Evolutionary conservation across 352 stramenopile genomes (phyloP).

Genomic region (Globisporangium iwayamae): DNA sequence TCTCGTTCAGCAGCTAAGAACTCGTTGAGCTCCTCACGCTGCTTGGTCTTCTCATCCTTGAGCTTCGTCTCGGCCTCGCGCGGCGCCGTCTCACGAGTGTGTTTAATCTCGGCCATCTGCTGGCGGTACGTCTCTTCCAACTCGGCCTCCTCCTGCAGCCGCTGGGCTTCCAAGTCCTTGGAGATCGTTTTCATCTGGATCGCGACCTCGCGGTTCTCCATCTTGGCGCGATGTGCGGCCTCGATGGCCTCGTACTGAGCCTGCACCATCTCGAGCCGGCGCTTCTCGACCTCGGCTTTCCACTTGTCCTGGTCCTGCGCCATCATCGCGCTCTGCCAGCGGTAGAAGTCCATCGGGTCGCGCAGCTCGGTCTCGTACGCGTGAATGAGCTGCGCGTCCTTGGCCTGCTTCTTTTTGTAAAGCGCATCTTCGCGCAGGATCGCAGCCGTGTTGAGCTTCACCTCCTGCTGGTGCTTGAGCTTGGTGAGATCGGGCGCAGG

Average conservation of each 20-base stretch:
- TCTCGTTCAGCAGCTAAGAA: conserved; percentile 60
- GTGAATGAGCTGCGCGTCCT: conserved; percentile 83
- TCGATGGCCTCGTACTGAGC: conserved; percentile 78
- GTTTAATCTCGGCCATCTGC: conserved; percentile 63
- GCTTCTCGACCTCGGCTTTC: conserved; percentile 68
- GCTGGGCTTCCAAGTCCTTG: conserved; percentile 61
- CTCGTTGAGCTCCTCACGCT: conserved; percentile 61
- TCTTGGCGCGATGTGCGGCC: conserved; percentile 53
- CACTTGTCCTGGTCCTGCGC: conserved; percentile 70
- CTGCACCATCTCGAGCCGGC: conserved; percentile 80
- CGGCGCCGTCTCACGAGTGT: conserved; percentile 74
- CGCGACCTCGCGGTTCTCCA: conserved; percentile 83
- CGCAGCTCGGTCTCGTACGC: conserved; percentile 89
- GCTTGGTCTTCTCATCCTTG: conserved; percentile 50
- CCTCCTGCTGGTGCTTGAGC: conserved; percentile 24
- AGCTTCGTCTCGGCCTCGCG: conserved; percentile 68
- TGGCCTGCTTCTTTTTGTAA: conserved; percentile 89
- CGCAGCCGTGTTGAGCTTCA: conserved; percentile 87
- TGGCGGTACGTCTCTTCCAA: conserved; percentile 52
- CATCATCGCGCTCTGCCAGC: conserved; percentile 87
- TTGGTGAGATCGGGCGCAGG: conserved; percentile 42
- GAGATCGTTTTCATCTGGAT: conserved; percentile 74
- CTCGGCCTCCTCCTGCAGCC: conserved; percentile 50
- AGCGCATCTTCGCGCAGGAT: conserved; percentile 91
- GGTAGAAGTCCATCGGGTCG: conserved; percentile 89